Base-by-base conservation (phyloP, 2,329 filamentous ascomycete species). In the Keithomyces neogunnii region DNA sequence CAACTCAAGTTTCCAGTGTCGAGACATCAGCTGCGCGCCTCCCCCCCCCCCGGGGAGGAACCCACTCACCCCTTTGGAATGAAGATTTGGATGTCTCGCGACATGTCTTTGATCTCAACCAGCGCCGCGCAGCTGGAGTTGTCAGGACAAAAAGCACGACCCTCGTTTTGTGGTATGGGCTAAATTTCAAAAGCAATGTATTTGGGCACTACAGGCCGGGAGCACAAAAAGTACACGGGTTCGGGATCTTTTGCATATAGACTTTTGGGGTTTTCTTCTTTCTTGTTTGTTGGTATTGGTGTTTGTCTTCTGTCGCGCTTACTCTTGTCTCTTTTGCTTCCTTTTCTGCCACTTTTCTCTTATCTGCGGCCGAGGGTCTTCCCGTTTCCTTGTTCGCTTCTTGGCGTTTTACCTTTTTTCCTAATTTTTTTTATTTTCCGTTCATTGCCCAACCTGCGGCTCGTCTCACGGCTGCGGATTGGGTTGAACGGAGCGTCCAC, bases 81-180 rank as follows among this genome's bases (percentile, higher is more conserved):
- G 65, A 56, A 61, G 56, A 64, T 60, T 53, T 52, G 50, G 49
- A 56, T 50, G 54, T 56, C 51, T 60, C 53, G 60, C 57, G 58
- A 59, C 58, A 56, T 65, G 63, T 67, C 62, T 66, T 56, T 60
- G 63, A 63, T 64, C 52, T 48, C 45, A 26, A 49, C 45, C 38
- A 47, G 38, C n/a, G 36, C 33, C 29, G 39, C 19, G 44, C 43
- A 28, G 48, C 43, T 38, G 36, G 50, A 33, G 30, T 42, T 49
- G 44, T 43, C 50, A 13, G 35, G 40, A 44, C 40, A 44, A 39
- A 30, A 49, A 45, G 47, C 43, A 38, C 5, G 26, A 45, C 45
- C 39, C 32, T 51, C 39, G 43, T 6, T 13, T 8, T 3, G 19
- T 38, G 40, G 26, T 44, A 44, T 26, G 40, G 28, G 40, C 29